A percentile compares a stretch with the other conserved stretches of the same genome.
phyloP scores from a whole-genome alignment of 2,329 filamentous ascomycete species.

The Periconia macrospinosa region DNA sequence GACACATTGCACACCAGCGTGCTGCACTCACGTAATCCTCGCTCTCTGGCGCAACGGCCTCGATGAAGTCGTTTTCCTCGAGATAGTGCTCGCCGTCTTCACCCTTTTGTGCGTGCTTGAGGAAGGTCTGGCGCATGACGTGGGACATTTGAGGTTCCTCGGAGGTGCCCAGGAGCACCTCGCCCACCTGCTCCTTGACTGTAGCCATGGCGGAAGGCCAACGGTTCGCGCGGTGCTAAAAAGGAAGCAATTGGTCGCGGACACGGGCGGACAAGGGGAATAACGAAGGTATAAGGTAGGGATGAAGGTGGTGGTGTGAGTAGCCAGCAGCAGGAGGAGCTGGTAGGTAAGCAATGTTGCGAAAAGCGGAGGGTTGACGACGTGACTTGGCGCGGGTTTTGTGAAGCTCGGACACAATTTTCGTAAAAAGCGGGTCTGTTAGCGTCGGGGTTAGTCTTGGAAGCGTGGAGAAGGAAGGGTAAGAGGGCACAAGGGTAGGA shows the following conservation, averaged over 20 bases:
- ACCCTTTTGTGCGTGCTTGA: constrained; percentile 75
- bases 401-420: not conserved
- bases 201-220: constrained; percentile 39
- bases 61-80: constrained; percentile 82
- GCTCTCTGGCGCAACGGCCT: constrained; percentile 80
- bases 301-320: constrained; percentile 13
- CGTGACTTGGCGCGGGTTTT: not conserved
- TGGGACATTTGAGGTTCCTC: constrained; percentile 66
- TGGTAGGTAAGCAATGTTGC: constrained; percentile 10
- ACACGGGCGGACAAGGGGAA: constrained; percentile 10
- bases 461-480: no score
- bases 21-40: constrained; percentile 81
- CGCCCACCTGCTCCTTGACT: constrained; percentile 70
- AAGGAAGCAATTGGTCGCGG: constrained; percentile 31
- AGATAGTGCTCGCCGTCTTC: constrained; percentile 77
- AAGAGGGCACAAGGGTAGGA: no score
- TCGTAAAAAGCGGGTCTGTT: no score
- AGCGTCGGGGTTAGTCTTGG: no score
- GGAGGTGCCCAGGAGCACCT: constrained; percentile 66
- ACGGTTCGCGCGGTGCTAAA: constrained; percentile 9
- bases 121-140: constrained; percentile 76
- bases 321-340: constrained; percentile 20
- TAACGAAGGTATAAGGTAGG: constrained; percentile 1
- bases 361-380: not conserved
- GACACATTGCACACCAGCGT: constrained; percentile 13